Evolutionary conservation across 2,329 filamentous ascomycete species (phyloP), one percentile per base, ranked within the genome.

Genomic region (Fusarium sp.): DNA sequence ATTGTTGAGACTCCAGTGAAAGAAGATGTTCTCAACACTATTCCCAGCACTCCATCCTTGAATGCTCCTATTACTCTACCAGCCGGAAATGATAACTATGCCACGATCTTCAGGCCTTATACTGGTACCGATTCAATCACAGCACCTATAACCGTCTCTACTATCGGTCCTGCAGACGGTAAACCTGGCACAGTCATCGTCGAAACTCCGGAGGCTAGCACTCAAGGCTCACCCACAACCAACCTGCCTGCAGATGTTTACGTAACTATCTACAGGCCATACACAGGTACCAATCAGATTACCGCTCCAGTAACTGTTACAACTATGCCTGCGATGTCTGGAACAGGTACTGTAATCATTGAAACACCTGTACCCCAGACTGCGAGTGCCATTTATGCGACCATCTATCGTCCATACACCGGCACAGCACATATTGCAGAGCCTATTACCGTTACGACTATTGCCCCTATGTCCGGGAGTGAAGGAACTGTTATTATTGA

Each of bases 141-240:
- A 11, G 62, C 53, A 4, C 67, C 66, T 3, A 21, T 67, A 11
- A 67, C 67, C 4, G 37, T 69, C 16, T 70, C 67, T 1, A 70
- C 66, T 0, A 70, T 59, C 5, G 19, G 41, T 13, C 49, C 62
- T 1, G 44, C 53, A 19, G 46, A 43, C 12, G 63, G 61, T 2
- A 43, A 66, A 18, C 66, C 67, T 7, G 66, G 67, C 4, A 69
- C 62, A n/a, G 67, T 69, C 2, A 67, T 69, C 4, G 58, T 69
- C 8, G 67, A 69, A 30, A 69, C 67, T 2, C 56, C 66, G 2
- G 41, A 58, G 19, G 52, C 62, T 7, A 12, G 26, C 13, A 45
- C 41, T 11, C 16, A 37, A 13, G 30, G n/a, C 3, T 21, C 16
- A n/a, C 16, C 45, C 12, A 51, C 51, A 12, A 60, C 28, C 13